phyloP scores from a whole-genome alignment of 208 protist genomes.

The Trypanosoma platydactyli region DNA sequence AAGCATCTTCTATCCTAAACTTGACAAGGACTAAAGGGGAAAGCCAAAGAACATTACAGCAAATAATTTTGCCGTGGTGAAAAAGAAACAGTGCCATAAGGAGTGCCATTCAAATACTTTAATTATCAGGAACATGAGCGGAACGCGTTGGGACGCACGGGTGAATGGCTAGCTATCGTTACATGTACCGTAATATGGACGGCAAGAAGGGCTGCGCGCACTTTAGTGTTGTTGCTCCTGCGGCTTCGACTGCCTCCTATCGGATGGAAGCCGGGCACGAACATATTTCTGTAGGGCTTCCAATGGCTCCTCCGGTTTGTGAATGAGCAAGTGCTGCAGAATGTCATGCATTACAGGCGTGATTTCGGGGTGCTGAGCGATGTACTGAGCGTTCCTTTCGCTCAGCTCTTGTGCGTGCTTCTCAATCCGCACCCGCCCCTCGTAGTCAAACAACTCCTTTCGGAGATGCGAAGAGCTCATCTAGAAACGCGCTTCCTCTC shows the following conservation, averaged over 20 bases:
- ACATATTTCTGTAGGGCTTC: constrained; percentile 59
- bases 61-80: no score
- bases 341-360: constrained; percentile 63
- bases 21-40: background rate
- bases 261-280: constrained; percentile 30
- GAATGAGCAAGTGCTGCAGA: constrained; percentile 60
- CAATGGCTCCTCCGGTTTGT: constrained; percentile 63
- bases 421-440: constrained; percentile 60
- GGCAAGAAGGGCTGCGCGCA: no score
- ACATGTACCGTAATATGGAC: no score
- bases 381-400: constrained; percentile 44
- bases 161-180: no score
- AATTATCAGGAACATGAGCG: no score
- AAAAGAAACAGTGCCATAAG: no score
- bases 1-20: constrained; percentile 26
- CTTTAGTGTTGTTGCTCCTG: background rate
- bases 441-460: constrained; percentile 76
- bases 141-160: no score
- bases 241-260: background rate
- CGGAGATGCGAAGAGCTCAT: constrained; percentile 1
- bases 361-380: constrained; percentile 64
- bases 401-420: constrained; percentile 51
- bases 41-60: no score
- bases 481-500: background rate
- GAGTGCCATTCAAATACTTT: no score